Evolutionary conservation across 1,284 basidiomycete genomes (phyloP), one percentile per base, ranked within the genome.

Genomic region (Vanrija sp.): DNA sequence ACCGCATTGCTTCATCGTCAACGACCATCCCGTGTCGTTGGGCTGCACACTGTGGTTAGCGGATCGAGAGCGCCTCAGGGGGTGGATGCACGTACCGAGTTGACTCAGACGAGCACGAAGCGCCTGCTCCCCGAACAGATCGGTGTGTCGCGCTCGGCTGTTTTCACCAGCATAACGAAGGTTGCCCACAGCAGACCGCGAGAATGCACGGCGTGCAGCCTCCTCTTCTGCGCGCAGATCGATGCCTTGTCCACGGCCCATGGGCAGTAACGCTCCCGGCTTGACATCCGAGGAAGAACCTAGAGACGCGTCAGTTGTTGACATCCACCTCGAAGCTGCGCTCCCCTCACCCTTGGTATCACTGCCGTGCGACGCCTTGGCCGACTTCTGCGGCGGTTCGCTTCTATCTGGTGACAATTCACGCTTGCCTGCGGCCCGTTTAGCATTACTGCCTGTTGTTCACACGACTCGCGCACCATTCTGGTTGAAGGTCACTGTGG

Each of bases 201-300:
- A 46, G 16, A 25, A 19, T 6, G 61, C 54, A 5, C 69, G 50
- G 5, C 71, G 61, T 18, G 67, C 64, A 9, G 69, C 68, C 48
- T 74, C 73, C 51, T 73, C 73, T 43, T 73, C 71, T 0, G 73
- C 73, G 2, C 66, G 55, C 38, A 68, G 49, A 57, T 68, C 66
- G 50, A 68, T 54, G n/a, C 61, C 61, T 25, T 55, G 54, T 3
- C 61, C 61, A 14, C 51, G 47, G 1, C 49, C 61, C 61, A 62
- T 62, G 12, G 57, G 57, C 2, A 51, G 46, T 18, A 57, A 14
- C 6, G 28, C 52, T 4, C n/a, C 19, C 42, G 21, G 14, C 21
- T 25, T 54, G 34, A 12, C 9, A 34, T 34, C 34, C 9, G 34
- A 34, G 34, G 34, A 34, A 34, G 34, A 34, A 8, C 34, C 34